Percentiles rank a stretch among this genome's conserved stretches.
These are phyloP conservation scores for Fagus sylvatica DNA, from an alignment of 306 rosid genomes.

Conservation along the genomic window DNA sequence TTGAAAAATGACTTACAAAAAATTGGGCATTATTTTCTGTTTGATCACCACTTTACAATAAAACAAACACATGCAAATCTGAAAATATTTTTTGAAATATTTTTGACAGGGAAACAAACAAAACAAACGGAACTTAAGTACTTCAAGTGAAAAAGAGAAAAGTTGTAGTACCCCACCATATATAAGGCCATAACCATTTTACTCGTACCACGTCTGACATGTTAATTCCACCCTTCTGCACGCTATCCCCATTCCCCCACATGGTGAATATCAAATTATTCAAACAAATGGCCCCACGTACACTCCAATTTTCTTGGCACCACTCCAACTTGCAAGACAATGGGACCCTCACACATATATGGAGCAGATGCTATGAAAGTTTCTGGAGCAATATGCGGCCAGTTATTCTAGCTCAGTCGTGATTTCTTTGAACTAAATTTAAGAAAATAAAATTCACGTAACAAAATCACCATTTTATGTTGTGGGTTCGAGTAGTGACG, in stretches of 20 bases:
- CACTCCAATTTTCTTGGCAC: neutral
- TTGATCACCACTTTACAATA: no score
- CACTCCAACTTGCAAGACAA: neutral
- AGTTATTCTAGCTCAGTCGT: neutral
- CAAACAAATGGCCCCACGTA: neutral
- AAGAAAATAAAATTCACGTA: neutral
- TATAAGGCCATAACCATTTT: neutral
- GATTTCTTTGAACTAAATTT: neutral
- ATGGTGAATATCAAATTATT: neutral
- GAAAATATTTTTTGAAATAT: no score
- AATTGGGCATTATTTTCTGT: no score
- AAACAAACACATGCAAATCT: no score
- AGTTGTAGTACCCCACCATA: no score
- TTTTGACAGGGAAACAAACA: no score
- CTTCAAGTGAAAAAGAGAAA: no score
- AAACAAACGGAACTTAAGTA: no score
- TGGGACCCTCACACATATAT: neutral
- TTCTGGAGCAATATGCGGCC: neutral
- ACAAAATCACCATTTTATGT: no score
- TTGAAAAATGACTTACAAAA: no score
- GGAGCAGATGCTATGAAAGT: neutral
- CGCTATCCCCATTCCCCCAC: neutral
- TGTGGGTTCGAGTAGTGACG: no score
- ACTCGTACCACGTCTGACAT: neutral
- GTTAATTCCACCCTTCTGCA: neutral